A percentile compares a stretch with the other conserved stretches of the same genome.
These are phyloP conservation scores for Delphinella strobiligena DNA, from an alignment of 2,329 filamentous ascomycete species.

Conservation along the genomic window DNA sequence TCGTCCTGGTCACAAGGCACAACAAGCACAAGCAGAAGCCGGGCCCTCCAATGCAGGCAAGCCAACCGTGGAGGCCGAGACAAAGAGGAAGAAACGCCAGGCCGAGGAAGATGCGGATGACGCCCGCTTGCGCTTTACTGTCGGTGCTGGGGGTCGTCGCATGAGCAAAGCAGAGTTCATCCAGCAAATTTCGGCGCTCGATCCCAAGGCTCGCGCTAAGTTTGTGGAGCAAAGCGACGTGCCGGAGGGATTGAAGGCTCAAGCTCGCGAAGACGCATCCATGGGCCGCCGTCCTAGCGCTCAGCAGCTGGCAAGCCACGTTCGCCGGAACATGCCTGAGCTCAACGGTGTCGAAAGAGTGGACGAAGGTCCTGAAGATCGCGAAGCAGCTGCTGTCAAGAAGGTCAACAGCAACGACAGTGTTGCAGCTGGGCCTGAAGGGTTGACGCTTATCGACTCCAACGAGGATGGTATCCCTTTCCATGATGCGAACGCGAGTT, in stretches of 20 bases:
- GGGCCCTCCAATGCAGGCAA: no score
- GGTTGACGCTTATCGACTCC: slow-evolving; percentile 33
- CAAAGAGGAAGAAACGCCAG: slow-evolving; percentile 12
- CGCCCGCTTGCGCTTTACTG: slow-evolving; percentile 61
- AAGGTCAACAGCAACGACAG: slow-evolving; percentile 8
- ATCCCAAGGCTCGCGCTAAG: slow-evolving; percentile 49
- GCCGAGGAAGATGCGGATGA: slow-evolving; percentile 48
- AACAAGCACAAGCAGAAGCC: slow-evolving; percentile 7
- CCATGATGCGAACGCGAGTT: slow-evolving; percentile 28
- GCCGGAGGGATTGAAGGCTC: slow-evolving; percentile 34
- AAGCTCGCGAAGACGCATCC: slow-evolving; percentile 29
- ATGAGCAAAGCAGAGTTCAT: slow-evolving; percentile 77
- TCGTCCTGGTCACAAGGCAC: slow-evolving; percentile 21
- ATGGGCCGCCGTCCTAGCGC: not conserved
- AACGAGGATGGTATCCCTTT: slow-evolving; percentile 35
- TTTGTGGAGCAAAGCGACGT: slow-evolving; percentile 35
- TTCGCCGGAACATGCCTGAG: slow-evolving; percentile 15
- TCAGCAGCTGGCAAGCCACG: slow-evolving; percentile 14
- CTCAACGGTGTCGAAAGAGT: slow-evolving; percentile 8
- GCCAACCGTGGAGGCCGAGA: no score
- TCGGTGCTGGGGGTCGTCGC: slow-evolving; percentile 57
- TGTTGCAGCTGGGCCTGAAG: slow-evolving; percentile 14
- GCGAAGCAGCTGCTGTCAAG: slow-evolving; percentile 6
- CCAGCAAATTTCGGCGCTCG: slow-evolving; percentile 58
- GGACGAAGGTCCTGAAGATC: slow-evolving; percentile 1